A percentile compares a stretch with the other conserved stretches of the same genome.
phyloP scores from a whole-genome alignment of 495 filamentous ascomycete genomes.

The Gamarada debralockiae region DNA sequence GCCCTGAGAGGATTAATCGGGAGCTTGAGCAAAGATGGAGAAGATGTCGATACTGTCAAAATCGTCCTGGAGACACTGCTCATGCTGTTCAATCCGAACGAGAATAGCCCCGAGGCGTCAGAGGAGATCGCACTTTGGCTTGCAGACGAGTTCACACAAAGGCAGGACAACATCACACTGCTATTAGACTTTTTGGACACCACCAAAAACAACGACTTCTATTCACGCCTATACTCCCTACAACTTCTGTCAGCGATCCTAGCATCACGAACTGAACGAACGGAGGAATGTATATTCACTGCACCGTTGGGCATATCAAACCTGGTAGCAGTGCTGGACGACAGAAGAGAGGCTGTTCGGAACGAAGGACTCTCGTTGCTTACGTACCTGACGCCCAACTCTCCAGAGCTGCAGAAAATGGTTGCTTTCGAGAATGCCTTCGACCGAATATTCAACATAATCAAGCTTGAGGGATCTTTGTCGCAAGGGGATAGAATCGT shows the following conservation, averaged over 20 bases:
- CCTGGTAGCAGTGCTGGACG: conserved; percentile 78
- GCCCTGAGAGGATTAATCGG: conserved; percentile 81
- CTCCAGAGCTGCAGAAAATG: conserved; percentile 76
- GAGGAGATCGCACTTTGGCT: conserved; percentile 97
- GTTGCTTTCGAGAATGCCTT: conserved; percentile 95
- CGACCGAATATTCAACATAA: conserved; percentile 76
- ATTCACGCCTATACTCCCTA: conserved; percentile 86
- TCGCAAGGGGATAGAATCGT: conserved; percentile 84
- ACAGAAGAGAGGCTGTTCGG: conserved; percentile 81
- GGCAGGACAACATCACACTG: conserved; percentile 95
- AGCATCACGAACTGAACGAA: conserved; percentile 81
- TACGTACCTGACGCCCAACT: conserved; percentile 47
- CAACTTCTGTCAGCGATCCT: conserved; percentile 87
- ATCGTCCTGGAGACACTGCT: conserved; percentile 90
- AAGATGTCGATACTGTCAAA: conserved; percentile 96
- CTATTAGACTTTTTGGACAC: conserved; percentile 86
- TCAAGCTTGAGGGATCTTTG: conserved; percentile 76
- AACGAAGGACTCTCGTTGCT: conserved; percentile 60
- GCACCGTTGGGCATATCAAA: conserved; percentile 85
- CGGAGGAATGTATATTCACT: conserved; percentile 91
- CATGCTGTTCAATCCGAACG: conserved; percentile 73
- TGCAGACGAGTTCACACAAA: conserved; percentile 96
- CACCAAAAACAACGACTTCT: conserved; percentile 62
- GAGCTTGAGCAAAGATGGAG: conserved; percentile 78
- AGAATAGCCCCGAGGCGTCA: conserved; percentile 77